Evolutionary conservation across 331 rosid genomes (phyloP), one percentile per base, ranked within the genome.

Genomic region (Rhamnella rubrinervis): DNA sequence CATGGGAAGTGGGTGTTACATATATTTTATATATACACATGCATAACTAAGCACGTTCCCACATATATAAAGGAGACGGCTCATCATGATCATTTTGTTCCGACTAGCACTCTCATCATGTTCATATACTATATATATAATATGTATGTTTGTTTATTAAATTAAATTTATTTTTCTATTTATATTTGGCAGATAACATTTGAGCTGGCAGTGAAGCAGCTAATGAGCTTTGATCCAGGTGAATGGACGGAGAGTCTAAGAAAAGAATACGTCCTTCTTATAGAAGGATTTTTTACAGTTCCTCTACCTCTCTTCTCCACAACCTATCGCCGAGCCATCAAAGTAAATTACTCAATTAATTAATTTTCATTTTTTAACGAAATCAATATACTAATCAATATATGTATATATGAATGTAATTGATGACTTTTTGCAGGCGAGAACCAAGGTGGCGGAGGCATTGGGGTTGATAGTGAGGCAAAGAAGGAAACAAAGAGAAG

Each of bases 181-280:
- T 35, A 5, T 61, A 77, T 68, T 56, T 21, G 17, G 83, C 73
- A 93, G 98, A 93, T 93, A 70, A 93, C 98, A 44, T 93, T 93
- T 80, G 98, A 93, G 81, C 75, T 93, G 61, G 89, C 97, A 20
- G 90, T 91, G 93, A 93, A 93, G 88, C 98, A 93, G 61, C 71
- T 93, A 61, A 89, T 93, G 98, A 93, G 98, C 79, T 89, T 89
- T 76, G 98, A 93, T 78, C 98, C 96, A 0, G 87, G 90, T 7
- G 87, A 93, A 63, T 91, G 97, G 98, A 89, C 97, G 2, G 96
- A 93, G 74, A 70, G 31, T 75, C 72, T 93, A 25, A 89, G 88
- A 75, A 91, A 91, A 67, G 87, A 93, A 79, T 93, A 93, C 63
- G 91, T 91, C 50, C 87, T 87, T 38, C 89, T 93, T 25, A 91